Conservation (phyloP, 2,329 filamentous ascomycete genomes). For the Endoconidiophora polonica region DNA sequence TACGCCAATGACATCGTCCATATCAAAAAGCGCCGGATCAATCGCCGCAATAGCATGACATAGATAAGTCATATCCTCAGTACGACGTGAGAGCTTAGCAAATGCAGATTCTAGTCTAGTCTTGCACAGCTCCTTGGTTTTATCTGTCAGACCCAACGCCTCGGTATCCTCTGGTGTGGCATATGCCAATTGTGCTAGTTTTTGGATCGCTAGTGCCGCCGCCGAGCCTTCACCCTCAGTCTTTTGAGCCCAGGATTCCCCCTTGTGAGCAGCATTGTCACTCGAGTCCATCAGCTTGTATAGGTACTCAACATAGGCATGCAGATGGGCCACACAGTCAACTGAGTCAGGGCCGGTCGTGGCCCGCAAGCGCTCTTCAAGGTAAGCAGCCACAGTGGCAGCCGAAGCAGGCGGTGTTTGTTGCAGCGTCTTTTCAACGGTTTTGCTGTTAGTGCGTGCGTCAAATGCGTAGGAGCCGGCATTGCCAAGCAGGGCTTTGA, state of each 20-base stretch:
- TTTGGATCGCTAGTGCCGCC: constrained; percentile 28
- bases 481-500: constrained; percentile 52
- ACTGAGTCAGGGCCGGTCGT: constrained; percentile 8
- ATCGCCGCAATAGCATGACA: constrained; percentile 38
- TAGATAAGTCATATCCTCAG: constrained; percentile 35
- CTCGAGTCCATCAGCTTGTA: constrained; percentile 31
- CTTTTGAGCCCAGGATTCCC: constrained; percentile 6
- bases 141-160: constrained; percentile 31
- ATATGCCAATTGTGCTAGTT: constrained; percentile 40
- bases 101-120: constrained; percentile 41
- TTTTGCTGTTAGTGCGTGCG: constrained; percentile 70
- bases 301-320: constrained; percentile 37
- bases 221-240: constrained; percentile 20
- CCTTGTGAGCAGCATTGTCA: constrained; percentile 18
- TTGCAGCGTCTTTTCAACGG: constrained; percentile 56
- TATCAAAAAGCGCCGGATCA: constrained; percentile 32
- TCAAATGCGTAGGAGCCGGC: constrained; percentile 68
- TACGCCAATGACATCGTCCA: constrained; percentile 37
- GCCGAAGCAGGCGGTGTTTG: constrained; percentile 40
- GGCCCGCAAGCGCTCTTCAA: constrained; percentile 27
- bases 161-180: constrained; percentile 27
- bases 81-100: constrained; percentile 37
- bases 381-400: constrained; percentile 31
- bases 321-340: constrained; percentile 19
- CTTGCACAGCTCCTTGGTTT: constrained; percentile 36